Evolutionary conservation across 228 moss, liverwort and hornwort species (phyloP), one percentile per base, ranked within the genome.

Genomic region (Sphagnum magellanicum): DNA sequence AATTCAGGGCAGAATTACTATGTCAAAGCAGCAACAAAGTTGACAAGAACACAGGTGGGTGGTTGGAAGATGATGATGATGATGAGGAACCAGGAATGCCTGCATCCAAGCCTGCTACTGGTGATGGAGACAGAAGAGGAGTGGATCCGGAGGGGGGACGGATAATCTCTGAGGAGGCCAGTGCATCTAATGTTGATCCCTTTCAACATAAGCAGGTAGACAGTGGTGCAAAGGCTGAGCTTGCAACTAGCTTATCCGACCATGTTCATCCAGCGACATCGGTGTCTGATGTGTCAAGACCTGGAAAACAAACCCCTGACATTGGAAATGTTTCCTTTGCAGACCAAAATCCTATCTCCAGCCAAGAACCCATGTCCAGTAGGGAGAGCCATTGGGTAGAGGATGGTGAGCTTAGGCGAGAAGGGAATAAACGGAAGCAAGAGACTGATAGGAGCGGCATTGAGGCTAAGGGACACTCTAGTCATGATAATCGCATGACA

Each of bases 41-140:
- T 16, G n/a, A n/a, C 52, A 52, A 5, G 11, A 51, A 14, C 46
- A 67, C 66, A n/a, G 66, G 66, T 16, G 66, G 66, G 50, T 67
- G 66, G 66, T 11, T 67, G n/a, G 66, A 67, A 53, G n/a, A 67
- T 8, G 66, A 67, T 52, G 51, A 51, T 15, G 51, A 51, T 6
- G n/a, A n/a, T n/a, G 16, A 3, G 6, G 52, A 32, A 4, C 12
- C 55, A 8, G 12, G 55, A 8, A 55, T 8, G 17, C 12, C 52
- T 49, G 49, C 3, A 6, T 7, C 5, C 15, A 4, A 49, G 13
- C 15, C 51, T 8, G n/a, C 15, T 51, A 50, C 50, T 4, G 12
- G 48, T 13, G 11, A 64, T 4, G 64, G 49, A 48, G 49, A 64
- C 6, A 14, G 10, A 49, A 49, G 48, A 49, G 47, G 10, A 63